Conservation (phyloP, 2,329 filamentous ascomycete species). For the Fusarium sp. region DNA sequence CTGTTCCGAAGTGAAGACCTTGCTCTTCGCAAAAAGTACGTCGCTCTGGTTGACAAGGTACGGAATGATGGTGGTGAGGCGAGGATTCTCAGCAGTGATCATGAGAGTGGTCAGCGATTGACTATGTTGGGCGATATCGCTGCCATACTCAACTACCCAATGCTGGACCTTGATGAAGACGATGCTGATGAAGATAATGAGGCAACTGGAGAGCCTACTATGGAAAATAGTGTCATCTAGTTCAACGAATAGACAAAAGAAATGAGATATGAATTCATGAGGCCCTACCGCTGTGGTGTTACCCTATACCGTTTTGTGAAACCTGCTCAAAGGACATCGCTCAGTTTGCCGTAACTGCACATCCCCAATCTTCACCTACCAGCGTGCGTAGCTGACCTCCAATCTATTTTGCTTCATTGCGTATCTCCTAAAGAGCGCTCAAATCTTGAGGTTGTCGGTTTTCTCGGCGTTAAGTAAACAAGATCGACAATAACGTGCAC, state of each 20-base stretch:
- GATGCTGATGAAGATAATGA: conserved; percentile 55
- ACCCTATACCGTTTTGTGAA: neutral
- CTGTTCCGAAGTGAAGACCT: conserved; percentile 88
- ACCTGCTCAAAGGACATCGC: neutral
- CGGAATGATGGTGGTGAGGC: conserved; percentile 87
- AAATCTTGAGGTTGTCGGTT: neutral
- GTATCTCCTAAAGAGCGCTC: neutral
- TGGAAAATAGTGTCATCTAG: conserved; percentile 48
- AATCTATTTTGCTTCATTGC: too few species aligned
- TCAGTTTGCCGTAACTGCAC: neutral
- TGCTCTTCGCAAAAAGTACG: conserved; percentile 79
- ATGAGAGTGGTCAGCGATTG: conserved; percentile 89
- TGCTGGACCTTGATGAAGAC: conserved; percentile 82
- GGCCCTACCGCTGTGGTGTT: neutral
- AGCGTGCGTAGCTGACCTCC: too few species aligned
- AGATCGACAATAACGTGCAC: neutral
- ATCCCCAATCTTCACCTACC: neutral
- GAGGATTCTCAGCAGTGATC: conserved; percentile 88
- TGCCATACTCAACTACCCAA: conserved; percentile 88
- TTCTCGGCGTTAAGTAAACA: neutral
- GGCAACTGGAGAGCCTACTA: conserved; percentile 38
- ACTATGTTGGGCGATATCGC: conserved; percentile 88
- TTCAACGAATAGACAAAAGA: neutral
- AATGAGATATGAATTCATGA: conserved; percentile 18
- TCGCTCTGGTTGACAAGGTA: conserved; percentile 88